phyloP scores from a whole-genome alignment of 2,329 filamentous ascomycete genomes.

The Pestalotiopsis sp. region DNA sequence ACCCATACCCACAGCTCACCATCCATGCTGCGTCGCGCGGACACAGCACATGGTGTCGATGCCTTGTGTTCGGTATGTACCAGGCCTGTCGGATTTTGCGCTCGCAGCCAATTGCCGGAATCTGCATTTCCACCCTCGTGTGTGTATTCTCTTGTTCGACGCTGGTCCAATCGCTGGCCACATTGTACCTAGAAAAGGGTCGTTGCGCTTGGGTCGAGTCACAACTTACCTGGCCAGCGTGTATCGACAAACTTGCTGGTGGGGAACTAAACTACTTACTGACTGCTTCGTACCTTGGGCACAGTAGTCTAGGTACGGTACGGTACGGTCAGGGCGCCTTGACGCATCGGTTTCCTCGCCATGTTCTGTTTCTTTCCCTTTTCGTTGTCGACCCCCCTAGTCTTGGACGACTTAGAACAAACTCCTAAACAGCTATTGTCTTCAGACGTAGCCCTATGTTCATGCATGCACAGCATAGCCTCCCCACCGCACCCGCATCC shows the following conservation, averaged over 20 bases:
- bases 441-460: constrained; percentile 30
- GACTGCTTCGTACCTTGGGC: too few relatives aligned
- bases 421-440: constrained; percentile 29
- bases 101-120: too few relatives aligned
- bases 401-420: constrained; percentile 20
- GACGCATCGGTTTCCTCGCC: constrained; percentile 10
- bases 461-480: constrained; percentile 32
- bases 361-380: constrained; percentile 20
- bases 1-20: neutral
- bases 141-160: constrained; percentile 13
- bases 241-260: neutral
- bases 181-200: constrained; percentile 9
- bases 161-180: constrained; percentile 18
- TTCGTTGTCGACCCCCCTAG: constrained; percentile 21
- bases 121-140: constrained; percentile 11
- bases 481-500: constrained; percentile 15
- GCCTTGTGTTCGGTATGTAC: too few relatives aligned
- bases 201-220: too few relatives aligned
- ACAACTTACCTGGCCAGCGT: constrained; percentile 12
- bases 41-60: too few relatives aligned
- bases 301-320: too few relatives aligned
- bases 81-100: too few relatives aligned
- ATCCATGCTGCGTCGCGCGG: too few relatives aligned
- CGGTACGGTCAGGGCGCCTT: too few relatives aligned
- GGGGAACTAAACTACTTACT: too few relatives aligned